phyloP scores from a whole-genome alignment of 1,284 basidiomycete species.

The Tranzscheliella williamsii region DNA sequence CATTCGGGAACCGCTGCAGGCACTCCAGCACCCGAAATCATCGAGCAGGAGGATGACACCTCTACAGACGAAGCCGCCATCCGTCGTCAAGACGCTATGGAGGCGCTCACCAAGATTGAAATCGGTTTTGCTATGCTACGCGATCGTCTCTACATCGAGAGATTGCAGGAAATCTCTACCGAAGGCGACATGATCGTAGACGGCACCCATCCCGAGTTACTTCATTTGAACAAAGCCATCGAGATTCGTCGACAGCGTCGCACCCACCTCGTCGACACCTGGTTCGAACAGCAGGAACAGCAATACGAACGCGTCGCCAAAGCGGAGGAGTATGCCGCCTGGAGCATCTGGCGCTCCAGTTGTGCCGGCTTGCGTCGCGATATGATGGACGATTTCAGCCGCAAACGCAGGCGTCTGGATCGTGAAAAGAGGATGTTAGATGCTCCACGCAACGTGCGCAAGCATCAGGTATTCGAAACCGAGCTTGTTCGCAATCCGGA shows the following conservation, averaged over 20 bases:
- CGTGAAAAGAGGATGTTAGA: conserved; percentile 76
- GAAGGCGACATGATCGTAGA: conserved; percentile 66
- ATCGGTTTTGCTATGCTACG: conserved; percentile 66
- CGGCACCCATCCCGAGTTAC: conserved; percentile 77
- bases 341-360: conserved; percentile 67
- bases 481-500: conserved; percentile 54
- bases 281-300: conserved; percentile 69
- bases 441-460: conserved; percentile 68
- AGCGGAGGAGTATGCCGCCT: conserved; percentile 67
- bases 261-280: conserved; percentile 58
- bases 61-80: conserved; percentile 55
- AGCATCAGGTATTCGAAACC: conserved; percentile 58
- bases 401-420: conserved; percentile 77
- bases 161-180: conserved; percentile 65
- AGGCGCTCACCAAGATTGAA: conserved; percentile 66
- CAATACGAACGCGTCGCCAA: conserved; percentile 75
- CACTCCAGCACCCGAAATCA: conserved; percentile 31
- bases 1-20: conserved; percentile 34
- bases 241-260: conserved; percentile 59
- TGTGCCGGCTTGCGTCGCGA: conserved; percentile 68
- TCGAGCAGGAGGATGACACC: conserved; percentile 41
- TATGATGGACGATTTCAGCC: conserved; percentile 79
- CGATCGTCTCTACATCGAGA: conserved; percentile 66
- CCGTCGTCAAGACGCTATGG: conserved; percentile 64
- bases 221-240: conserved; percentile 69